Percentiles rank a stretch among this genome's conserved stretches.
These are phyloP conservation scores for Discostella stelligeroides DNA, from an alignment of 108 stramenopile genomes.

Conservation along the genomic window DNA sequence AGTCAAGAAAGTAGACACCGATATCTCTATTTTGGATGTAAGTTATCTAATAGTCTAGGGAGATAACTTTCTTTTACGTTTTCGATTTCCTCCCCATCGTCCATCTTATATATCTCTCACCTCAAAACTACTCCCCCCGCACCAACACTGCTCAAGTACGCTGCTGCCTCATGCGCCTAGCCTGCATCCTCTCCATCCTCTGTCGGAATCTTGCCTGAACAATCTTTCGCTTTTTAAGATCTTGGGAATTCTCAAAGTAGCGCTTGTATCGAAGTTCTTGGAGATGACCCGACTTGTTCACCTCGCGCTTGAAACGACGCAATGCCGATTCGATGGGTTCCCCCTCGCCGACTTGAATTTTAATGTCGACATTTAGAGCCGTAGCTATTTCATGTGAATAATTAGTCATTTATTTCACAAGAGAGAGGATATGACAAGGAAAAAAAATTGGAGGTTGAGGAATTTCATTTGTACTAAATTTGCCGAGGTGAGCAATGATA, in stretches of 20 bases:
- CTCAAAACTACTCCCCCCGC: no score
- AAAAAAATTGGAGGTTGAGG: neutral
- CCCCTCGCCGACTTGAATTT: conserved; percentile 79
- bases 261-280: conserved; percentile 88
- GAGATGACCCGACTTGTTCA: conserved; percentile 90
- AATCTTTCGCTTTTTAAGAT: conserved; percentile 89
- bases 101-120: neutral
- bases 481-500: neutral
- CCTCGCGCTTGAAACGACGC: conserved; percentile 90
- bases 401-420: neutral
- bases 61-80: no score
- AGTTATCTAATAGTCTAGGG: no score
- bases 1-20: neutral
- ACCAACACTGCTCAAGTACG: conserved; percentile 43
- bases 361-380: conserved; percentile 61
- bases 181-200: conserved; percentile 90
- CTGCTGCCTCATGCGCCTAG: conserved; percentile 67
- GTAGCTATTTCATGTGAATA: conserved; percentile 36
- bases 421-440: neutral
- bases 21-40: no score
- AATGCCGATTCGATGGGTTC: conserved; percentile 88
- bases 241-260: conserved; percentile 89
- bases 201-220: conserved; percentile 84
- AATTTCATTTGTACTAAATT: no score
- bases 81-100: no score